Conservation (phyloP, 2,329 filamentous ascomycete species). For the Phialophora tarda region DNA sequence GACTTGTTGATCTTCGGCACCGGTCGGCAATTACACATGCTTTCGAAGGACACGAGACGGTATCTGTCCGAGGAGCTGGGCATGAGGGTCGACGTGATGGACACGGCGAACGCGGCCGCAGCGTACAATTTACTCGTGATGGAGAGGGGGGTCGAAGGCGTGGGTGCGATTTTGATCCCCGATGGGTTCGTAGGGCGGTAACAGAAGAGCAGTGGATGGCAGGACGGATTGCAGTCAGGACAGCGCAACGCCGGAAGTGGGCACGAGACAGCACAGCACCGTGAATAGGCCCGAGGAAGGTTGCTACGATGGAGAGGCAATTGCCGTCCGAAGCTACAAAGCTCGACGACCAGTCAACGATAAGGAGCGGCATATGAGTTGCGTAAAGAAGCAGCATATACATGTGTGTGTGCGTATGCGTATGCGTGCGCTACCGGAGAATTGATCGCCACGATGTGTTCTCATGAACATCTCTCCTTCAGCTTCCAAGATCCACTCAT, state of each 20-base stretch:
- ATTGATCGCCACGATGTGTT: background rate
- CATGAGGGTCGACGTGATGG: conserved; percentile 83
- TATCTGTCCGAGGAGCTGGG: conserved; percentile 72
- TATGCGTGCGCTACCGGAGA: background rate
- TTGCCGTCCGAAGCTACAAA: no score
- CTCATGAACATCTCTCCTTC: no score
- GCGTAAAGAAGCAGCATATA: background rate
- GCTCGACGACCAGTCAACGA: background rate
- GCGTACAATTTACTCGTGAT: conserved; percentile 97
- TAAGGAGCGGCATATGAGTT: no score
- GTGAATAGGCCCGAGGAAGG: background rate
- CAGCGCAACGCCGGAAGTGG: background rate
- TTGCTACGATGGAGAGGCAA: background rate
- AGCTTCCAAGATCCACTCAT: no score
- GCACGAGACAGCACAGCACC: background rate
- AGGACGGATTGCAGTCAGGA: background rate
- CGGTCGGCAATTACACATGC: conserved; percentile 73
- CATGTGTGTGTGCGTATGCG: no score
- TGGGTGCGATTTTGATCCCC: conserved; percentile 57
- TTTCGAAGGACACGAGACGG: conserved; percentile 75
- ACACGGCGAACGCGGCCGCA: conserved; percentile 90
- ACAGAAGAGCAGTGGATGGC: background rate
- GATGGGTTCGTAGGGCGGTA: conserved; percentile 27
- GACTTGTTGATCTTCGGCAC: conserved; percentile 90
- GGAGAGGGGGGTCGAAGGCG: conserved; percentile 73